Evolutionary conservation across 2,329 filamentous ascomycete species (phyloP).

Genomic region (Rutstroemia sp.): DNA sequence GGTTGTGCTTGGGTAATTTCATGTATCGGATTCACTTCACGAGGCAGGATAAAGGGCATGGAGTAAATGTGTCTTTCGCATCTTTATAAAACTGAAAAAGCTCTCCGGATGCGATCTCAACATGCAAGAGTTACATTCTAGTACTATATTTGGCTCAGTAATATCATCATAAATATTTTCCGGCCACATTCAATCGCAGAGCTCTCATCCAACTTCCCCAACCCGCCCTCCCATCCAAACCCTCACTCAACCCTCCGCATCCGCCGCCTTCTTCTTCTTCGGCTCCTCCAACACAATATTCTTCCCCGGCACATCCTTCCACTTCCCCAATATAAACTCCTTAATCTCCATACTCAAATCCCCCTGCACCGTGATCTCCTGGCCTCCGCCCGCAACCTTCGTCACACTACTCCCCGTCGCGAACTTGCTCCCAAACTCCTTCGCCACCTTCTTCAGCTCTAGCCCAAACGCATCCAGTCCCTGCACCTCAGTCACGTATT

Average conservation of each 20-base stretch:
- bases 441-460: slow-evolving; percentile 91
- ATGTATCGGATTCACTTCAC: neutral
- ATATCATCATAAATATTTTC: neutral
- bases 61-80: neutral
- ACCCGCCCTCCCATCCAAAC: neutral
- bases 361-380: slow-evolving; percentile 97
- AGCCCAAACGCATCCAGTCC: slow-evolving; percentile 86
- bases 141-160: neutral
- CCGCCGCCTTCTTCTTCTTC: slow-evolving; percentile 78
- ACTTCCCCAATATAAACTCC: slow-evolving; percentile 84
- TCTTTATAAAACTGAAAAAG: neutral
- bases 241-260: neutral
- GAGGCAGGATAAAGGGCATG: neutral
- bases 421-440: slow-evolving; percentile 98
- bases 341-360: slow-evolving; percentile 92
- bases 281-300: slow-evolving; percentile 94
- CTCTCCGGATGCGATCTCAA: no score
- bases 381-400: slow-evolving; percentile 74
- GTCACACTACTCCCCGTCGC: slow-evolving; percentile 91
- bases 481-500: slow-evolving; percentile 88
- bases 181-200: neutral
- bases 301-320: slow-evolving; percentile 84
- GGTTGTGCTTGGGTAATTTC: neutral
- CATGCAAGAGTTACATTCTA: no score
- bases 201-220: neutral